Evolutionary conservation across 805 yeast genomes (phyloP).

Genomic region (Saturnispora bothae): DNA sequence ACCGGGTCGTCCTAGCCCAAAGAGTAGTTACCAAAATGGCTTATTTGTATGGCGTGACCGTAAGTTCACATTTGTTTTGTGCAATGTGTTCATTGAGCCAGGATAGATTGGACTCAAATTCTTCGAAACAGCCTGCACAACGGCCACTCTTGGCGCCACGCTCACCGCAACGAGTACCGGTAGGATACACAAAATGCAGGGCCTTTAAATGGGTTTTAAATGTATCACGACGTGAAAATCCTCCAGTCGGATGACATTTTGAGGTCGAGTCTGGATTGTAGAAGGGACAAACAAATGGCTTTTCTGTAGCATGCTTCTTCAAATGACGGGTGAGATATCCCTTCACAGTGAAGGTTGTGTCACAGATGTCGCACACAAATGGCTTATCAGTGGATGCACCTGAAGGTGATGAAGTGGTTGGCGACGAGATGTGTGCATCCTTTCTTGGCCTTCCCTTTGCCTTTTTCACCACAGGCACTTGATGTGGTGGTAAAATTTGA

Average conservation of each 20-base stretch:
- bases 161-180: slow-evolving; percentile 40
- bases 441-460: not conserved
- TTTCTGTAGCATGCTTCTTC: slow-evolving; percentile 39
- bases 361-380: slow-evolving; percentile 40
- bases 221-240: slow-evolving; percentile 50
- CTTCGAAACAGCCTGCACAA: slow-evolving; percentile 46
- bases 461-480: not conserved
- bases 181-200: slow-evolving; percentile 46
- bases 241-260: slow-evolving; percentile 48
- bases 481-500: not conserved
- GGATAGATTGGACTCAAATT: slow-evolving; percentile 36
- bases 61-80: slow-evolving; percentile 35
- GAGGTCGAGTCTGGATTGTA: slow-evolving; percentile 24
- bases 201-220: slow-evolving; percentile 49
- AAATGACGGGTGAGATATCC: slow-evolving; percentile 46
- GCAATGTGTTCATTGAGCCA: slow-evolving; percentile 45
- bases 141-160: slow-evolving; percentile 35
- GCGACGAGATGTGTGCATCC: not conserved
- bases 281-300: slow-evolving; percentile 48
- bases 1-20: no score
- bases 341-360: slow-evolving; percentile 38
- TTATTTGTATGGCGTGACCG: slow-evolving; percentile 19
- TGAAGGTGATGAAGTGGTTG: slow-evolving; percentile 1
- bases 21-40: not conserved
- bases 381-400: slow-evolving; percentile 6